Percentiles rank a stretch among this genome's conserved stretches.
phyloP scores from a whole-genome alignment of 345 rosid genomes.

The Boechera divaricarpa region DNA sequence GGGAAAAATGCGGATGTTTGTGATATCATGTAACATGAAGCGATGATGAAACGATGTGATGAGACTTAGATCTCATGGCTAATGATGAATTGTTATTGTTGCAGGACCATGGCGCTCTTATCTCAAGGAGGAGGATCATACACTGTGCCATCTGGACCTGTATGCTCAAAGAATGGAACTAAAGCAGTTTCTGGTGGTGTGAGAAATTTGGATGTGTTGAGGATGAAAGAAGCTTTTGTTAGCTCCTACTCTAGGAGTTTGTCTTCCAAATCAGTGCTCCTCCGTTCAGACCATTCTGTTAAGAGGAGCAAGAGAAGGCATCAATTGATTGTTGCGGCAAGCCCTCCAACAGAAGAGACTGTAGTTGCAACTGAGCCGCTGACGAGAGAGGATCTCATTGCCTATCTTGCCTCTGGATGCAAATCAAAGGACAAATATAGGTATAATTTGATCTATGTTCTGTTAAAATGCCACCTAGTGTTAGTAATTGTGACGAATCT shows the following conservation, averaged over 20 bases:
- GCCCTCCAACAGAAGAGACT: constrained; percentile 93
- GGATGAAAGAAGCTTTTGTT: constrained; percentile 46
- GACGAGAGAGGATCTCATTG: constrained; percentile 87
- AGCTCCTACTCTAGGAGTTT: constrained; percentile 50
- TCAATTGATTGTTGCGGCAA: constrained; percentile 71
- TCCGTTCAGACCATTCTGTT: constrained; percentile 39
- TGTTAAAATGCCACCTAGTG: not conserved
- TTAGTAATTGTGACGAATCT: not conserved
- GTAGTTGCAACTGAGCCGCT: constrained; percentile 76
- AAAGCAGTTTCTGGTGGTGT: constrained; percentile 39
- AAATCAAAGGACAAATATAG: constrained; percentile 96
- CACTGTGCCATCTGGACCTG: constrained; percentile 48
- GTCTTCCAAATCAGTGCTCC: constrained; percentile 39
- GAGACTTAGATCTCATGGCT: not conserved
- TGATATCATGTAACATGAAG: not conserved
- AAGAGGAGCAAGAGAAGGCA: constrained; percentile 55
- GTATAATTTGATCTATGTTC: constrained; percentile 42
- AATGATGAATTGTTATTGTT: constrained; percentile 7
- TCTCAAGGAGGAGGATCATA: constrained; percentile 57
- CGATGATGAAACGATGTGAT: not conserved
- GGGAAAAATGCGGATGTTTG: constrained; percentile 2
- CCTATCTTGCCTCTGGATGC: constrained; percentile 95
- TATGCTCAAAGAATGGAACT: constrained; percentile 43
- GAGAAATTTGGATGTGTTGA: constrained; percentile 45
- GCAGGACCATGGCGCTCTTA: constrained; percentile 65